Evolutionary conservation across 805 yeast genomes (phyloP), one percentile per base, ranked within the genome.

Genomic region (Ogataea pilisensis): DNA sequence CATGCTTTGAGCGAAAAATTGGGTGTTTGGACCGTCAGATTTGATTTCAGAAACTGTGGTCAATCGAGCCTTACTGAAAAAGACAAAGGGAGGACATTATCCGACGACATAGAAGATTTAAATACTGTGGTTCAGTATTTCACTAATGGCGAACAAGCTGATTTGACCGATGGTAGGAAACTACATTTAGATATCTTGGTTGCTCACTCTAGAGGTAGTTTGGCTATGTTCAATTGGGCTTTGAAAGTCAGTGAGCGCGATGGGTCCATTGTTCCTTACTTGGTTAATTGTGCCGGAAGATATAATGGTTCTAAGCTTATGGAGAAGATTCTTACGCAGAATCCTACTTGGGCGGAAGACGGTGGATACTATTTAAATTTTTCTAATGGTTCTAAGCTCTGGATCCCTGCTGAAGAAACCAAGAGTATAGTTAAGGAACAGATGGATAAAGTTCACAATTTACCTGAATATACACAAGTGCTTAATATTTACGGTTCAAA

Each of bases 11-110:
- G 89, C 0, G 57, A 64, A 2, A 72, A 73, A 13, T 58, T 73
- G 43, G 95, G 95, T 0, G 66, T 78, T 41, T 78, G 38, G 38
- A 8, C 21, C 2, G 69, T 87, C 37, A 67, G 97, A 48, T 80
- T 89, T 50, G 97, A 90, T 61, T 89, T 90, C 54, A 70, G 96
- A 41, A 85, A 83, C 6, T 82, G 93, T 60, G 98, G 97, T 1
- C 78, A 75, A 42, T 85, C 95, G 3, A 50, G 54, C 1, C 31
- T 37, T 17, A 82, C 75, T 19, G 80, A 70, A 14, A 65, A 63
- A 34, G 66, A 54, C 4, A 63, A 64, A 1, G 91, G 90, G 0
- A 69, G 96, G 38, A 63, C 73, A 0, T 56, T 89, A 4, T 61
- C 56, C 0, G 81, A 77, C 43, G 97, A 90, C 60, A 47, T 80